Evolutionary conservation across 768 basidiomycete genomes (phyloP).

Genomic region (Lactarius tabidus): DNA sequence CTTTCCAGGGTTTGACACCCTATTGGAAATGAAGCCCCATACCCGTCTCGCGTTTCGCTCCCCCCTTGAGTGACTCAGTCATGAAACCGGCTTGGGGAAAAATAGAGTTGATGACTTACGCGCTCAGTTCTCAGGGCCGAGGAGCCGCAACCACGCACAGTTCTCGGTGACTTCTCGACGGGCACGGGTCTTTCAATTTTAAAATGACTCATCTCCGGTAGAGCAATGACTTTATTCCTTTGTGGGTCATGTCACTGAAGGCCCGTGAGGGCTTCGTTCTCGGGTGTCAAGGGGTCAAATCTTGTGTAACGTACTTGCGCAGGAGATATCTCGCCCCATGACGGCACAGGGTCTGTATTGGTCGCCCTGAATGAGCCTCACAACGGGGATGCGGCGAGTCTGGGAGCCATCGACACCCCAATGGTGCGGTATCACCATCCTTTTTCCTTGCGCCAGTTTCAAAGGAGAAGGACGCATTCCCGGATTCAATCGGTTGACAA

Average conservation of each 20-base stretch:
- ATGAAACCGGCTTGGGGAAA: not conserved
- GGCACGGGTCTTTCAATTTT: not conserved
- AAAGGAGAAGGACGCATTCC: not conserved
- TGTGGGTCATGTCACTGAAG: not conserved
- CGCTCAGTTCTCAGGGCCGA: not conserved
- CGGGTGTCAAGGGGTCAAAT: constrained; percentile 1
- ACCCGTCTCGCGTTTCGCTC: not conserved
- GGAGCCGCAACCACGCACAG: not conserved
- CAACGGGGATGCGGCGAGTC: not conserved
- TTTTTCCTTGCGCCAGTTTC: not conserved
- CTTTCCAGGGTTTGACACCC: not conserved
- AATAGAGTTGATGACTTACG: not conserved
- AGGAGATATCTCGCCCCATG: not conserved
- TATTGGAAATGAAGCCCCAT: not conserved
- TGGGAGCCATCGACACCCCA: not conserved
- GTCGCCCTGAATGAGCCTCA: not conserved
- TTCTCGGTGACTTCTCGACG: not conserved
- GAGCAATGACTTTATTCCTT: not conserved
- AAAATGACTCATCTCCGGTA: not conserved
- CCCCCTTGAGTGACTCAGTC: not conserved
- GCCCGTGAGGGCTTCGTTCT: not conserved
- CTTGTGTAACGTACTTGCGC: not conserved
- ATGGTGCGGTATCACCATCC: not conserved
- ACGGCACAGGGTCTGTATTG: not conserved
- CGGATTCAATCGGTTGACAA: not conserved